Evolutionary conservation across 257 asterid genomes (phyloP).

Genomic region (Przewalskia tangutica): DNA sequence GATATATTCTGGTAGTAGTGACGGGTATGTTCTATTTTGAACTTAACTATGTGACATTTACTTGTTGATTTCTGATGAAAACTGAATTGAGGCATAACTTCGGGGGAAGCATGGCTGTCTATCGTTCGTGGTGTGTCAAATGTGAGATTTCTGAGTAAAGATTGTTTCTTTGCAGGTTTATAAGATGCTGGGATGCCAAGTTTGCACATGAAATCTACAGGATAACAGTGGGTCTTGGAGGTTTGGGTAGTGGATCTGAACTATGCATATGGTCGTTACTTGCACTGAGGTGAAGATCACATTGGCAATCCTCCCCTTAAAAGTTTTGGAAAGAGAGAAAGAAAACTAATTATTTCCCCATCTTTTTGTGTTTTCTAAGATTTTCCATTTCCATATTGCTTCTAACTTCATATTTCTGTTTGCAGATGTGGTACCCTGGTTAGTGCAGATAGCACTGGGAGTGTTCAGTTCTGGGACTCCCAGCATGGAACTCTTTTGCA

Average conservation of each 20-base stretch:
- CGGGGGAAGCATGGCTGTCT: background rate
- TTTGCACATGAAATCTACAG: conserved; percentile 57
- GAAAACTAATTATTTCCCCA: background rate
- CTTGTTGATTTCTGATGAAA: background rate
- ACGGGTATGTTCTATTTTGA: conserved; percentile 51
- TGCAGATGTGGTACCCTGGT: conserved; percentile 51
- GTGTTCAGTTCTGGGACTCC: conserved; percentile 89
- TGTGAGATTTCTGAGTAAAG: conserved; percentile 5
- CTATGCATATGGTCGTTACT: conserved; percentile 83
- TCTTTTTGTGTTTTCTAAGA: background rate
- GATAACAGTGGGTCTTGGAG: conserved; percentile 77
- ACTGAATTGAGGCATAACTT: background rate
- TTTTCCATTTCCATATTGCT: background rate
- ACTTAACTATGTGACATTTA: background rate
- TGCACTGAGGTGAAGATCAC: conserved; percentile 49
- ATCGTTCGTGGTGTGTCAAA: background rate
- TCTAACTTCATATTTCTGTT: background rate
- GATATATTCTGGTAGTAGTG: conserved; percentile 87
- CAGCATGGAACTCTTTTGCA: conserved; percentile 80
- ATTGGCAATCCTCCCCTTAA: background rate
- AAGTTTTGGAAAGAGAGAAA: background rate
- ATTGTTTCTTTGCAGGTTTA: conserved; percentile 38
- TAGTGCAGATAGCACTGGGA: conserved; percentile 83
- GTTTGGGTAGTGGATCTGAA: conserved; percentile 52
- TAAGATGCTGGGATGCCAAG: conserved; percentile 85